Conservation (phyloP, 1,284 basidiomycete species). For the Malassezia equina region DNA sequence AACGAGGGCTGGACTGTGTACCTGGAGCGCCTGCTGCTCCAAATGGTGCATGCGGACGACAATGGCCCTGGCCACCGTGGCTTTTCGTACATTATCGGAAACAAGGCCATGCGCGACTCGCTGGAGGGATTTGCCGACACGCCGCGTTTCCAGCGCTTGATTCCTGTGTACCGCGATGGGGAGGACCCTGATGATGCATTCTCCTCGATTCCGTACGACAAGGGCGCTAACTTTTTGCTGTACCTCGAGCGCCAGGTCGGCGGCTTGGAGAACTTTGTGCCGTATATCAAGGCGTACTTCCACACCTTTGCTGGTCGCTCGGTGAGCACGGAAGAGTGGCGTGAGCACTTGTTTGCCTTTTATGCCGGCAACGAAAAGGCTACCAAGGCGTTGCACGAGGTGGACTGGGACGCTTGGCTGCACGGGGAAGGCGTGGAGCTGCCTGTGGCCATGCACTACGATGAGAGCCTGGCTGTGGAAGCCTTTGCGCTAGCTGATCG, state of each 20-base stretch:
- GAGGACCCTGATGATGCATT: constrained; percentile 56
- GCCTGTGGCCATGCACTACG: constrained; percentile 72
- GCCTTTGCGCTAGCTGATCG: constrained; percentile 59
- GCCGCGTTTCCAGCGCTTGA: constrained; percentile 71
- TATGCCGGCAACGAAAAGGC: constrained; percentile 52
- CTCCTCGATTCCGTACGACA: constrained; percentile 62
- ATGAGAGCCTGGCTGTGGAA: constrained; percentile 64
- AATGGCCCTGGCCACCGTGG: constrained; percentile 61
- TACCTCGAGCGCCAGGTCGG: constrained; percentile 66
- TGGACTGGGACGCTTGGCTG: constrained; percentile 71
- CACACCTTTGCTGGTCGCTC: constrained; percentile 56
- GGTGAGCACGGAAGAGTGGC: constrained; percentile 81
- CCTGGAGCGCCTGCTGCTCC: constrained; percentile 72
- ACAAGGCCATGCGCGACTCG: constrained; percentile 63
- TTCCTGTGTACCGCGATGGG: constrained; percentile 70
- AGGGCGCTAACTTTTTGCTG: constrained; percentile 63
- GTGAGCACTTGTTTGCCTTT: constrained; percentile 74
- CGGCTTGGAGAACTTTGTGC: constrained; percentile 60
- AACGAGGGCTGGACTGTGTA: constrained; percentile 76
- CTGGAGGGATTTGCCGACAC: constrained; percentile 52
- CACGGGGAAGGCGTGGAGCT: constrained; percentile 68
- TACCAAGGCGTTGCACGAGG: constrained; percentile 53
- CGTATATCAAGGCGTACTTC: constrained; percentile 63
- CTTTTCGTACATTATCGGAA: constrained; percentile 68
- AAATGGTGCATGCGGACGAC: constrained; percentile 59